These are phyloP conservation scores for Phytophthora agathidicida DNA, from an alignment of 352 stramenopile species.

Conservation along the genomic window DNA sequence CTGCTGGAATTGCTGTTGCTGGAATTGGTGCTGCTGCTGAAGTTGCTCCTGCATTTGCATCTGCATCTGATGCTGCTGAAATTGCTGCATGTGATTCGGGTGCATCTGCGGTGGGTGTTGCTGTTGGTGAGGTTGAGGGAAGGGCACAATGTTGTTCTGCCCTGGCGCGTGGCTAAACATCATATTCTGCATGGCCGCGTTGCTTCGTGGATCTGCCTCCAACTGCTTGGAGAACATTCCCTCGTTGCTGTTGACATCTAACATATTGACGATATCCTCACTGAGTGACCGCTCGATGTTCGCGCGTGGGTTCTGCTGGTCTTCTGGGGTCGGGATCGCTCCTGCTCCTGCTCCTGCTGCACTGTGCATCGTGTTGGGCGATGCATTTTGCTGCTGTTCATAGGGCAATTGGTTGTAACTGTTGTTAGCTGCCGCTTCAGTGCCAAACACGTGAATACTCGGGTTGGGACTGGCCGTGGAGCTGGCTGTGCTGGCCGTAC, in stretches of 20 bases:
- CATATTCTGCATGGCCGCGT: conserved; percentile 29
- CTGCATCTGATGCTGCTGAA: conserved; percentile 30
- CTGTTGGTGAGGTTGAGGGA: conserved; percentile 27
- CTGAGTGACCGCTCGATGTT: conserved; percentile 67
- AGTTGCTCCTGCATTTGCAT: conserved; percentile 36
- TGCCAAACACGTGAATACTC: conserved; percentile 23
- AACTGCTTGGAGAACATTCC: conserved; percentile 39
- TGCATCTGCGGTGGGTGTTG: conserved; percentile 15
- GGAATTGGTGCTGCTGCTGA: conserved; percentile 16
- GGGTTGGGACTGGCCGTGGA: conserved; percentile 31
- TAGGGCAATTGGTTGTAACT: conserved; percentile 10
- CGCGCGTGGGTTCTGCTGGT: conserved; percentile 34
- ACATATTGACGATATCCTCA: conserved; percentile 81
- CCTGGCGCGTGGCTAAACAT: conserved; percentile 12
- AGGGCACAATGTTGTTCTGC: conserved; percentile 17
- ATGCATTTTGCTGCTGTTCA: conserved; percentile 31
- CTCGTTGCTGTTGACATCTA: conserved; percentile 63
- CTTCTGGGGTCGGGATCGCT: conserved; percentile 12
- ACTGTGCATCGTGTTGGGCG: conserved; percentile 13
- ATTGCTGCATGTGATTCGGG: conserved; percentile 16
- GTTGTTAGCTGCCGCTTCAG: too few species aligned
- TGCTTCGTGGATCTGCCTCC: conserved; percentile 20
- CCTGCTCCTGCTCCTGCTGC: neutral
- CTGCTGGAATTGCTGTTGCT: conserved; percentile 51
- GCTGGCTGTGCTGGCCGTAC: conserved; percentile 33